Evolutionary conservation across 305 asterid species (phyloP).

Genomic region (Ilex paraguariensis): DNA sequence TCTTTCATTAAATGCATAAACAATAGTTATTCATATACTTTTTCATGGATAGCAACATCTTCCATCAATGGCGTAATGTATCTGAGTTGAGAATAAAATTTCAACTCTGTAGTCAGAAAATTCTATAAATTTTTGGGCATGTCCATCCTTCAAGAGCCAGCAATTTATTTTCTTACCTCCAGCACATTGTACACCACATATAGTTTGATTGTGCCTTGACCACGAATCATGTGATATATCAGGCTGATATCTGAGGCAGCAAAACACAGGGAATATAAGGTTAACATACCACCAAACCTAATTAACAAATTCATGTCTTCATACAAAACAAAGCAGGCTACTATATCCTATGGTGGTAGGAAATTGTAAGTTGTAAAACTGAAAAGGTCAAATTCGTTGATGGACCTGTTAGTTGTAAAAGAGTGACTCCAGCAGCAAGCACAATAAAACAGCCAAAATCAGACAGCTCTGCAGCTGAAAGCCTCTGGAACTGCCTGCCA

Average conservation of each 20-base stretch:
- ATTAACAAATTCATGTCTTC: no score
- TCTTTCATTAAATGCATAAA: no score
- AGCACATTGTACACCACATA: slow-evolving; percentile 96
- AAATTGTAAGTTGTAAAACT: background rate
- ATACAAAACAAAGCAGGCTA: background rate
- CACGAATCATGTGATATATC: slow-evolving; percentile 99
- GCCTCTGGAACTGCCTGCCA: slow-evolving; percentile 99
- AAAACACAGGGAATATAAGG: slow-evolving; percentile 6
- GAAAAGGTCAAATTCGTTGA: slow-evolving; percentile 11
- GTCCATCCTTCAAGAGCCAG: background rate
- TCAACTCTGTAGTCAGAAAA: background rate
- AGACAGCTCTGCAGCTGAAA: slow-evolving; percentile 83
- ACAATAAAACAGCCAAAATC: slow-evolving; percentile 86
- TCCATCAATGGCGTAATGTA: background rate
- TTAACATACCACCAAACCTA: no score
- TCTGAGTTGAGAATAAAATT: background rate
- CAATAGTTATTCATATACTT: no score
- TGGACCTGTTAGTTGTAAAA: slow-evolving; percentile 92
- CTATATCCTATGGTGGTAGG: slow-evolving; percentile 1
- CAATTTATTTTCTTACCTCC: slow-evolving; percentile 58
- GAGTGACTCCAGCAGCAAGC: slow-evolving; percentile 66
- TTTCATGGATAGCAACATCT: no score
- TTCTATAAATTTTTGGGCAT: background rate
- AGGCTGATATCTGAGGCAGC: slow-evolving; percentile 78
- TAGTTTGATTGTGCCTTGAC: slow-evolving; percentile 94